These are phyloP conservation scores for Pythium vanterpoolii DNA, from an alignment of 352 stramenopile species.

Conservation along the genomic window DNA sequence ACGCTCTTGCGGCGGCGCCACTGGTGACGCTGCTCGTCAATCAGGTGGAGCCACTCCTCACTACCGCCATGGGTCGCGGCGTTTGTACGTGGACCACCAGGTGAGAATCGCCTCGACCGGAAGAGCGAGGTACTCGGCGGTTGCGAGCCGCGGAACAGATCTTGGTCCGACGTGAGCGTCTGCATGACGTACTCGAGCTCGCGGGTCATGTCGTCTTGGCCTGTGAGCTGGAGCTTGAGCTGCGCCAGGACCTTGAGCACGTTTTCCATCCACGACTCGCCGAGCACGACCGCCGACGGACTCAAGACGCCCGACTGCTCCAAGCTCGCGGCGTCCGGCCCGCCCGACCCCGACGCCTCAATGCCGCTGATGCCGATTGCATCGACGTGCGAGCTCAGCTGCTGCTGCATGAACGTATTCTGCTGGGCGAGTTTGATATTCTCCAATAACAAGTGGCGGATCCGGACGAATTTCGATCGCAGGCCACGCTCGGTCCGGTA, in stretches of 20 bases:
- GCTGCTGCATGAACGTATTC: slow-evolving; percentile 63
- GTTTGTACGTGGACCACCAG: slow-evolving; percentile 8
- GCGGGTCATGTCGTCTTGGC: slow-evolving; percentile 33
- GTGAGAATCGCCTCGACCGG: slow-evolving; percentile 14
- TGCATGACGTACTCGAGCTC: slow-evolving; percentile 70
- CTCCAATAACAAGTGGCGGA: slow-evolving; percentile 60
- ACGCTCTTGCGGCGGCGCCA: slow-evolving; percentile 37
- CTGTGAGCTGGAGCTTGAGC: slow-evolving; percentile 40
- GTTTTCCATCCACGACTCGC: slow-evolving; percentile 76
- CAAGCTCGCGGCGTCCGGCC: neutral
- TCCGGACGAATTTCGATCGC: slow-evolving; percentile 46
- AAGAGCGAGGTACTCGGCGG: slow-evolving; percentile 4
- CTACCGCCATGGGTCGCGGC: slow-evolving; percentile 11
- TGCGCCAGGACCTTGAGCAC: slow-evolving; percentile 55
- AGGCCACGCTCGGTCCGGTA: slow-evolving; percentile 41
- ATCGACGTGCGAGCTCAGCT: slow-evolving; percentile 60
- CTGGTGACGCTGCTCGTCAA: slow-evolving; percentile 43
- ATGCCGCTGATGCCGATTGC: slow-evolving; percentile 44
- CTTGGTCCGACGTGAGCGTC: slow-evolving; percentile 58
- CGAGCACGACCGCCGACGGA: slow-evolving; percentile 27
- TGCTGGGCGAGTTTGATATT: slow-evolving; percentile 58
- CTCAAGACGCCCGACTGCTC: slow-evolving; percentile 16
- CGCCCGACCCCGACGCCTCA: slow-evolving; percentile 12
- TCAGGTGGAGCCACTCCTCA: slow-evolving; percentile 50
- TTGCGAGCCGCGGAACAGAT: slow-evolving; percentile 39